A percentile compares a stretch with the other conserved stretches of the same genome.
Evolutionary conservation across 2,329 filamentous ascomycete species (phyloP).

Genomic region (Ophiostoma sp.): DNA sequence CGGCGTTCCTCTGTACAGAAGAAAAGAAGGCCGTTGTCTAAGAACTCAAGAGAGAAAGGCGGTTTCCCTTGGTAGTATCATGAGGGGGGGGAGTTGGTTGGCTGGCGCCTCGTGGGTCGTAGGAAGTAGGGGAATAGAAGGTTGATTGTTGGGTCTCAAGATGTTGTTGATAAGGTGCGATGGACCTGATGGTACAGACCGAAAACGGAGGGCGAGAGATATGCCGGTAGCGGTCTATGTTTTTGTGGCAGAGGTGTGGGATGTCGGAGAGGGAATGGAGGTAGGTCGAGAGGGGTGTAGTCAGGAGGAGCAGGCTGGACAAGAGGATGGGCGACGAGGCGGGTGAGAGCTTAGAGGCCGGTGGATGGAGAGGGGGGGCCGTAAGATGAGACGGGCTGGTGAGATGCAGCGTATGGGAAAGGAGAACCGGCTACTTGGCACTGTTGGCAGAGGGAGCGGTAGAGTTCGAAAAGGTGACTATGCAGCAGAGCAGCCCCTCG

Average conservation of each 20-base stretch:
- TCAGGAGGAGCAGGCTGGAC: neutral
- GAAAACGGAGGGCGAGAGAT: neutral
- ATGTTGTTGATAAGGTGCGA: neutral
- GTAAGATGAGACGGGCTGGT: neutral
- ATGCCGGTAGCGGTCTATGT: neutral
- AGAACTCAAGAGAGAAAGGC: neutral
- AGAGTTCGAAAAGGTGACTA: neutral
- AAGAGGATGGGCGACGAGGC: neutral
- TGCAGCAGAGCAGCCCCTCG: neutral
- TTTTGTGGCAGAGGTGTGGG: neutral
- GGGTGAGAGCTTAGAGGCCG: neutral
- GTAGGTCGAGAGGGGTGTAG: neutral
- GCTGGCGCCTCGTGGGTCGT: conserved; percentile 4
- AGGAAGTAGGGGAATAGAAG: neutral
- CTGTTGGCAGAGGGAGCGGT: no score
- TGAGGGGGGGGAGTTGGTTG: neutral
- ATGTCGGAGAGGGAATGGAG: neutral
- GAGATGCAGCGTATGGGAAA: neutral
- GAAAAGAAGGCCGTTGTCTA: neutral
- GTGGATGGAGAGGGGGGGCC: neutral
- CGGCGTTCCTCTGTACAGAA: conserved; percentile 21
- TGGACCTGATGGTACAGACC: neutral
- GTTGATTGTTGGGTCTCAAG: neutral
- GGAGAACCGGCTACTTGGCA: neutral
- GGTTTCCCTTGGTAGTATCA: conserved; percentile 6